Evolutionary conservation across 495 filamentous ascomycete genomes (phyloP).

Genomic region (Xylaria intraflava): DNA sequence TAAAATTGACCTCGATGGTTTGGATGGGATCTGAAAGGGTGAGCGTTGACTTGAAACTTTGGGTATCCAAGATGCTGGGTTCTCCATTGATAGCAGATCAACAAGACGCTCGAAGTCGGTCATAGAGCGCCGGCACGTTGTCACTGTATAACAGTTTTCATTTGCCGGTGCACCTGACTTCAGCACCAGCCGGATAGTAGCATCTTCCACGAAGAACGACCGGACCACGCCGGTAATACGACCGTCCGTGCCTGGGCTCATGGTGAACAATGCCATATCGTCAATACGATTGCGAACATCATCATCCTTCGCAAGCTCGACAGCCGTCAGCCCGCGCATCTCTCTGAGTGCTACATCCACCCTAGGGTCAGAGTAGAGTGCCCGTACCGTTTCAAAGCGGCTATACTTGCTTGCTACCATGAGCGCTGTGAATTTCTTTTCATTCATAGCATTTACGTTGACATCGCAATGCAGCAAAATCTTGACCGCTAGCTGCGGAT

Average conservation of each 20-base stretch:
- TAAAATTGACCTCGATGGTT: slow-evolving; percentile 79
- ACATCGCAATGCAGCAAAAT: slow-evolving; percentile 80
- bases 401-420: slow-evolving; percentile 99
- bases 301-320: slow-evolving; percentile 96
- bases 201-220: slow-evolving; percentile 98
- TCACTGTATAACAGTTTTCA: slow-evolving; percentile 73
- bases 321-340: slow-evolving; percentile 81
- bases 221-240: slow-evolving; percentile 88
- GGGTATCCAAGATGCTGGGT: slow-evolving; percentile 92
- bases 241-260: slow-evolving; percentile 61
- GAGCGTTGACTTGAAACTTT: slow-evolving; percentile 69
- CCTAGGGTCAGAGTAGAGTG: slow-evolving; percentile 76
- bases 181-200: slow-evolving; percentile 82
- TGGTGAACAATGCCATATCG: slow-evolving; percentile 79
- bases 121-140: slow-evolving; percentile 85
- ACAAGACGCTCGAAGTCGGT: slow-evolving; percentile 88
- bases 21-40: slow-evolving; percentile 87
- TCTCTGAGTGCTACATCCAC: slow-evolving; percentile 84
- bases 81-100: slow-evolving; percentile 80
- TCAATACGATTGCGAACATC: slow-evolving; percentile 95
- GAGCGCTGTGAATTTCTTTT: slow-evolving; percentile 87
- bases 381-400: slow-evolving; percentile 83
- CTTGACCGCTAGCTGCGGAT: slow-evolving; percentile 65
- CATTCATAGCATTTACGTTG: slow-evolving; percentile 92
- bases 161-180: slow-evolving; percentile 78